These are phyloP conservation scores for Boletus sp. DNA, from an alignment of 768 basidiomycete species.

Conservation along the genomic window DNA sequence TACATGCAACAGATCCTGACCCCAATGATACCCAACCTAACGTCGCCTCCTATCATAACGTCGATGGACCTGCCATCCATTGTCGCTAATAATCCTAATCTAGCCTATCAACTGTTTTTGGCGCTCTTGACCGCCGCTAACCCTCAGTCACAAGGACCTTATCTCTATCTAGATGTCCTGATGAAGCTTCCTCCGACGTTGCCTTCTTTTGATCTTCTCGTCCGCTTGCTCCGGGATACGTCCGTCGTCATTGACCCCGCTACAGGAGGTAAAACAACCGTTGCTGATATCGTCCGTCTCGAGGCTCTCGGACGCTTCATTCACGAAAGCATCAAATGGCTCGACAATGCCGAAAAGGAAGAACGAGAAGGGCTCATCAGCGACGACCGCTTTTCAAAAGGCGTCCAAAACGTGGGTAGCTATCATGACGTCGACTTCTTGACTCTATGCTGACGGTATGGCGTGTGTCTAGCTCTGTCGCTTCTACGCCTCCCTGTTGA, in stretches of 20 bases:
- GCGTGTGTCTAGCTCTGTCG: constrained; percentile 56
- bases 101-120: constrained; percentile 66
- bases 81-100: constrained; percentile 61
- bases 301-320: constrained; percentile 72
- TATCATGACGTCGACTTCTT: background rate
- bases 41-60: constrained; percentile 52
- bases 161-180: constrained; percentile 60
- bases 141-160: constrained; percentile 30
- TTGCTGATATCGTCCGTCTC: constrained; percentile 59
- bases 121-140: constrained; percentile 47
- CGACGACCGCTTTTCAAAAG: constrained; percentile 71
- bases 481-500: constrained; percentile 71
- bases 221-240: constrained; percentile 61
- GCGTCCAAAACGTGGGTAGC: constrained; percentile 61
- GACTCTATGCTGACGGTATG: constrained; percentile 3
- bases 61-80: constrained; percentile 66
- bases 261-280: constrained; percentile 49
- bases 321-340: constrained; percentile 64
- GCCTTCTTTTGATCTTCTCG: constrained; percentile 70
- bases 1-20: constrained; percentile 42
- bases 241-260: constrained; percentile 41
- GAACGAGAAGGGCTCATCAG: constrained; percentile 64
- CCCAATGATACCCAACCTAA: constrained; percentile 45
- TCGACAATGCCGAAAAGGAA: constrained; percentile 67
- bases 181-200: constrained; percentile 67